Percentiles rank a stretch among this genome's conserved stretches.
Evolutionary conservation across 148 eudicot genomes (phyloP).

Genomic region (Chenopodium berlandieri): DNA sequence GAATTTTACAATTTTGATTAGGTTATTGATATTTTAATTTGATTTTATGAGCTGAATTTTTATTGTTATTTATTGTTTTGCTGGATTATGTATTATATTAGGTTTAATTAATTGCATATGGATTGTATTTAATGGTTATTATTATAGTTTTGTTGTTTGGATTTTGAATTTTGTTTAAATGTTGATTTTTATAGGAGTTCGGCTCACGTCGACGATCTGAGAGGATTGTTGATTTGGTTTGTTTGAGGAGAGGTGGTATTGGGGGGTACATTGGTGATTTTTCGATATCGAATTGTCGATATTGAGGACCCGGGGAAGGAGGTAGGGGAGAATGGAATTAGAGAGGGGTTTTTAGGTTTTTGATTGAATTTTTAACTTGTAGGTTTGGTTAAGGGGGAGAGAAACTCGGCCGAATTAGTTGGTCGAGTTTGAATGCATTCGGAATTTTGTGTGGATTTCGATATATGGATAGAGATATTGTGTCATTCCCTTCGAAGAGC

Average conservation of each 20-base stretch:
- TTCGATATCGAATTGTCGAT: not conserved
- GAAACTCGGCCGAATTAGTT: not conserved
- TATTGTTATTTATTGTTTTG: not conserved
- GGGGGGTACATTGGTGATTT: not conserved
- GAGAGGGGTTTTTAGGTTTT: not conserved
- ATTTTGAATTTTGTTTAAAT: not conserved
- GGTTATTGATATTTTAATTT: not conserved
- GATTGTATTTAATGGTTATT: not conserved
- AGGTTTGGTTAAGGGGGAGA: not conserved
- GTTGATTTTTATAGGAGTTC: slow-evolving; percentile 5
- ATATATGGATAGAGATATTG: slow-evolving; percentile 48
- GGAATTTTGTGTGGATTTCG: slow-evolving; percentile 15
- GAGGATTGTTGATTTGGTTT: slow-evolving; percentile 5
- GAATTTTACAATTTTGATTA: not conserved
- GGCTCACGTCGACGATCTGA: not conserved
- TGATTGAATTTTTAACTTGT: not conserved
- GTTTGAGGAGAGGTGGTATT: not conserved
- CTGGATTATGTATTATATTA: not conserved
- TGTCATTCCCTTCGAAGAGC: slow-evolving; percentile 43
- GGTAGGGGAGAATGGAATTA: not conserved
- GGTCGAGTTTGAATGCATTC: slow-evolving; percentile 28
- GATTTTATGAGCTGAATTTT: not conserved
- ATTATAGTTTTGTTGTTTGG: not conserved
- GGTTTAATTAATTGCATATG: not conserved
- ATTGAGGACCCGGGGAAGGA: not conserved